Evolutionary conservation across 179 eudicot species (phyloP).

Genomic region (Pouteria campechiana): DNA sequence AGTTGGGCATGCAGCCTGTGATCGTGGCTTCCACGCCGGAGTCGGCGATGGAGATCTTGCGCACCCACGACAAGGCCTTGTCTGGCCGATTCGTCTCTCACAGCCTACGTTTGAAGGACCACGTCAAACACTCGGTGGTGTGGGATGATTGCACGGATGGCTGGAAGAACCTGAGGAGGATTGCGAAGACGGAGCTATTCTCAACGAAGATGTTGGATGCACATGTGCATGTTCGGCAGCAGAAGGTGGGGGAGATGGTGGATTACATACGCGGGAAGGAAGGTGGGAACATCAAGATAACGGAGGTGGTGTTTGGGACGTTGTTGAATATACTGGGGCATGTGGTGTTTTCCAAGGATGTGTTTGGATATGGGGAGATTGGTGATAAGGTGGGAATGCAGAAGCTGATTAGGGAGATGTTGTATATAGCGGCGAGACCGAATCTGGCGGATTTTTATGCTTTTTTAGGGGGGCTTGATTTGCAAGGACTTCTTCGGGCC

Average conservation of each 20-base stretch:
- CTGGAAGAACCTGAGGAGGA: too few species aligned
- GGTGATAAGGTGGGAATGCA: neutral
- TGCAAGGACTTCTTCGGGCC: neutral
- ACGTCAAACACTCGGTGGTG: too few species aligned
- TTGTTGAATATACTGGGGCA: slow-evolving; percentile 4
- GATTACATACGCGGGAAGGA: slow-evolving; percentile 1
- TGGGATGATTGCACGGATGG: too few species aligned
- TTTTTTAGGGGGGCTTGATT: neutral
- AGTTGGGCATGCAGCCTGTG: slow-evolving; percentile 1
- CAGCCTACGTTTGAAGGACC: neutral
- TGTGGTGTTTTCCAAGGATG: slow-evolving; percentile 2
- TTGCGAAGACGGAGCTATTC: too few species aligned
- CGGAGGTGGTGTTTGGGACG: slow-evolving; percentile 1
- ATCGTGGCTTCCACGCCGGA: slow-evolving; percentile 6
- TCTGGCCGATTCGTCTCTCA: slow-evolving; percentile 3
- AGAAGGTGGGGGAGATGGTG: slow-evolving; percentile 5
- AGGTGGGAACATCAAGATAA: slow-evolving; percentile 1
- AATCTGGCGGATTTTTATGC: slow-evolving; percentile 3
- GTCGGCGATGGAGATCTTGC: slow-evolving; percentile 6
- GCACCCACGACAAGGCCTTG: slow-evolving; percentile 4
- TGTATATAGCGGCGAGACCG: slow-evolving; percentile 1
- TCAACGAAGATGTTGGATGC: too few species aligned
- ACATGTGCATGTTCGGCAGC: too few species aligned
- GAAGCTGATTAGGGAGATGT: neutral
- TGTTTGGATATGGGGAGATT: slow-evolving; percentile 4